A percentile compares a stretch with the other conserved stretches of the same genome.
phyloP scores from a whole-genome alignment of 2,329 filamentous ascomycete genomes.

The Drechslerella stenobrocha region DNA sequence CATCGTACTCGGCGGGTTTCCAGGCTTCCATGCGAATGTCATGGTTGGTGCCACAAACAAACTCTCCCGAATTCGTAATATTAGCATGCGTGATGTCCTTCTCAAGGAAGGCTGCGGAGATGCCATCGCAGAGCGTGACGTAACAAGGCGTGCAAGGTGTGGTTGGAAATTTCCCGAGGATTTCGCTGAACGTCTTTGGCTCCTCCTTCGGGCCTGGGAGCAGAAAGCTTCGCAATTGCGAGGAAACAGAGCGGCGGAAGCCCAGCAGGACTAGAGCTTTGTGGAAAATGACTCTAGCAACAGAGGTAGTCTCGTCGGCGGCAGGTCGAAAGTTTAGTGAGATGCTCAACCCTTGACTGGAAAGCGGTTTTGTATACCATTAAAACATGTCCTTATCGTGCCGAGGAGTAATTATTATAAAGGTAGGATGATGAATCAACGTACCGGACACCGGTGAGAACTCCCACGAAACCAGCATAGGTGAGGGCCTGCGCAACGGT shows the following conservation, averaged over 20 bases:
- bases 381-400: background rate
- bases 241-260: constrained; percentile 61
- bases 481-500: constrained; percentile 60
- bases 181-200: constrained; percentile 28
- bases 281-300: constrained; percentile 58
- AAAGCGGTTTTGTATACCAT: too few relatives aligned
- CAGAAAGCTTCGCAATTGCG: constrained; percentile 58
- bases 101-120: constrained; percentile 60
- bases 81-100: constrained; percentile 61
- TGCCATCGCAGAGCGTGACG: constrained; percentile 62
- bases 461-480: constrained; percentile 61
- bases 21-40: constrained; percentile 55
- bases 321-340: constrained; percentile 61
- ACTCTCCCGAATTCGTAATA: constrained; percentile 58
- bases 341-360: constrained; percentile 57
- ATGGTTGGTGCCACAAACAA: constrained; percentile 64
- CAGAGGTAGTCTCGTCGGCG: constrained; percentile 56
- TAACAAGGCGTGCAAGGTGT: constrained; percentile 63
- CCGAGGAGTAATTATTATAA: constrained; percentile 4
- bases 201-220: constrained; percentile 39
- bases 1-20: constrained; percentile 41
- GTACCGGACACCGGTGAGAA: constrained; percentile 60
- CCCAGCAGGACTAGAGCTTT: constrained; percentile 63
- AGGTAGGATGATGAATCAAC: constrained; percentile 24
- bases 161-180: constrained; percentile 54